These are phyloP conservation scores for Globisporangium sylvaticum DNA, from an alignment of 352 stramenopile species.

Conservation along the genomic window DNA sequence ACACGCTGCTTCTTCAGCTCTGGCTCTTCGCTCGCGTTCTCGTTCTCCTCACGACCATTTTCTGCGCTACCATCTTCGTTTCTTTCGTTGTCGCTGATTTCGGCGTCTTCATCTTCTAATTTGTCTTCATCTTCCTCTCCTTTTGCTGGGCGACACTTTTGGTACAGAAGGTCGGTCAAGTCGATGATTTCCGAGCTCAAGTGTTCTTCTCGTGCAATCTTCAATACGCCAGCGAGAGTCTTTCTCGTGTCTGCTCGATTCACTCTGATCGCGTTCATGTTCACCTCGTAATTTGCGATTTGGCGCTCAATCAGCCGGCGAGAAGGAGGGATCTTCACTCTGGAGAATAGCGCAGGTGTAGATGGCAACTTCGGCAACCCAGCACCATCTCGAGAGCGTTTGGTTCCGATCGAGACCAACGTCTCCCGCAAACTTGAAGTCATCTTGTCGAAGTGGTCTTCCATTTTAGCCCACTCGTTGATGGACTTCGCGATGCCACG, in stretches of 20 bases:
- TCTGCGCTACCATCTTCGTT: constrained; percentile 10
- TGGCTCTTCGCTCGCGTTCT: constrained; percentile 27
- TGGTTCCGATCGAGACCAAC: constrained; percentile 44
- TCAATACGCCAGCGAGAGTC: constrained; percentile 47
- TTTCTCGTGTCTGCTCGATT: constrained; percentile 46
- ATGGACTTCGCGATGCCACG: constrained; percentile 46
- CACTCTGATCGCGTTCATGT: constrained; percentile 41
- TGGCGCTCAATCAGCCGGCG: constrained; percentile 68
- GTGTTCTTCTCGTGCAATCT: constrained; percentile 60
- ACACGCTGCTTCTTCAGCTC: constrained; percentile 34
- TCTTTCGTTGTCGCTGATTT: constrained; percentile 23
- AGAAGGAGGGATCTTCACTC: constrained; percentile 60
- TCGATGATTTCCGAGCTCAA: constrained; percentile 49
- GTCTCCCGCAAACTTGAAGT: constrained; percentile 45
- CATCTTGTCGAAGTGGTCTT: constrained; percentile 64
- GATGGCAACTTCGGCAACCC: constrained; percentile 23
- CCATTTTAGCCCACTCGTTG: constrained; percentile 77
- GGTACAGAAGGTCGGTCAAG: constrained; percentile 47
- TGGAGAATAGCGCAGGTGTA: constrained; percentile 42
- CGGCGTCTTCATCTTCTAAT: constrained; percentile 33
- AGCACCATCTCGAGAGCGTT: constrained; percentile 26
- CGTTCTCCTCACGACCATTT: constrained; percentile 22
- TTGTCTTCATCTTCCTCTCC: constrained; percentile 24
- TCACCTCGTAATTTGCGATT: constrained; percentile 61
- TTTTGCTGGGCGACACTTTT: constrained; percentile 51